Evolutionary conservation across 345 rosid species (phyloP), one percentile per base, ranked within the genome.

Genomic region (Rhizophora mangle): DNA sequence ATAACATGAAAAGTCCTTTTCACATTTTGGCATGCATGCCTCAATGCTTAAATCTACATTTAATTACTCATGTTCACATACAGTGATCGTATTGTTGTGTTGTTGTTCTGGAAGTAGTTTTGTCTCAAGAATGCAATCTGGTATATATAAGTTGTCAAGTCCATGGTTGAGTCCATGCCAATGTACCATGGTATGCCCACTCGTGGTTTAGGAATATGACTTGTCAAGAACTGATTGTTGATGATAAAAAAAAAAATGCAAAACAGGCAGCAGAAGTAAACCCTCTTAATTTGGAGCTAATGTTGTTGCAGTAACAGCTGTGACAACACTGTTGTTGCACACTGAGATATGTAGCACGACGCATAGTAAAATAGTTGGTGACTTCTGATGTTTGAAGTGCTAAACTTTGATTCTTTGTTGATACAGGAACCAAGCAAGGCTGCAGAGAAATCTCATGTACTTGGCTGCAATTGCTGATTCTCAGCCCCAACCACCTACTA

Each of bases 401-500:
- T 64, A 18, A 75, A 29, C 57, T 7, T 6, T 31, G 30, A 59
- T 58, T 15, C 30, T 46, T 67, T 70, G 64, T 64, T 74, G 51
- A 80, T 20, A 62, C 81, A 96, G 99, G 83, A 96, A 89, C 82
- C 99, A 96, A 69, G 97, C 97, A 61, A 89, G 89, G 89, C 90
- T 96, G 52, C 99, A 96, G 84, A 80, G 93, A 27, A 96, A 96
- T 79, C 93, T 96, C 52, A 96, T 92, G 99, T 96, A 92, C 85
- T 80, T 96, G 64, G 99, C 98, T 75, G 99, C 99, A 24, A 92
- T 96, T 20, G 99, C 99, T 20, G 99, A 96, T 83, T 87, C 97
- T 82, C 99, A 96, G 76, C 99, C 99, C 65, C 99, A 88, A 64
- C 90, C 92, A 15, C 92, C 98, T 15, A 55, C 76, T 6, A 56